These are phyloP conservation scores for Escovopsis weberi DNA, from an alignment of 2,329 filamentous ascomycete species.

Conservation along the genomic window DNA sequence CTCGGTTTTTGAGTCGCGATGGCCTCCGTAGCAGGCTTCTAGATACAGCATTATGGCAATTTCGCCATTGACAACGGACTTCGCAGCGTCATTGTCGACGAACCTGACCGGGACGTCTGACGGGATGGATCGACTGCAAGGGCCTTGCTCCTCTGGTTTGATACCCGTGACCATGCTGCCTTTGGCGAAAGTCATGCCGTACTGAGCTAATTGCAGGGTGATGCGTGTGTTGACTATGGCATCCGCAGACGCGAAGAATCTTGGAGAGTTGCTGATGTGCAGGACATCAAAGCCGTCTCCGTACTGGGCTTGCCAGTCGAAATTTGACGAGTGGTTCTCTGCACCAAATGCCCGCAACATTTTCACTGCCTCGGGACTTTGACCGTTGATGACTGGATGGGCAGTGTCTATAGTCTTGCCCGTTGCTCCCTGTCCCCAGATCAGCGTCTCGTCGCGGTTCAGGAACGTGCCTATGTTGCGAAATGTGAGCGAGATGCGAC, in stretches of 20 bases:
- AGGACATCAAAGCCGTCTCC: conserved; percentile 74
- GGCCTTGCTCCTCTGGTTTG: background rate
- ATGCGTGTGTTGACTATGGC: conserved; percentile 33
- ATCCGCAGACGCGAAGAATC: conserved; percentile 37
- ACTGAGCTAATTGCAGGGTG: conserved; percentile 33
- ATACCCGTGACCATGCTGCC: conserved; percentile 21
- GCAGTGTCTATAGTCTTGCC: conserved; percentile 50
- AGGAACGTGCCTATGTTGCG: conserved; percentile 78
- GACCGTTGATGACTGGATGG: conserved; percentile 51
- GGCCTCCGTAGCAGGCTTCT: conserved; percentile 33
- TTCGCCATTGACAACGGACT: conserved; percentile 34
- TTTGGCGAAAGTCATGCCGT: conserved; percentile 30
- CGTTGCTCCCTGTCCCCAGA: conserved; percentile 87
- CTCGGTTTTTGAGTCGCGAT: too few relatives aligned
- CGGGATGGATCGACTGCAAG: background rate
- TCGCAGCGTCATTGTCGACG: conserved; percentile 36
- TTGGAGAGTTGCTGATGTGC: conserved; percentile 41
- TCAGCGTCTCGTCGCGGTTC: conserved; percentile 43
- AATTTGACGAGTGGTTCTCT: conserved; percentile 63
- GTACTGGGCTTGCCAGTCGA: conserved; percentile 64
- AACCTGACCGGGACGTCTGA: conserved; percentile 28
- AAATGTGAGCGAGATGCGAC: conserved; percentile 86
- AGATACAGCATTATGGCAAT: conserved; percentile 45
- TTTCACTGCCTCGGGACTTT: conserved; percentile 46
- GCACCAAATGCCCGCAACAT: conserved; percentile 69